Evolutionary conservation across 2,329 filamentous ascomycete species (phyloP), one percentile per base, ranked within the genome.

Genomic region (Colletotrichum australisinense): DNA sequence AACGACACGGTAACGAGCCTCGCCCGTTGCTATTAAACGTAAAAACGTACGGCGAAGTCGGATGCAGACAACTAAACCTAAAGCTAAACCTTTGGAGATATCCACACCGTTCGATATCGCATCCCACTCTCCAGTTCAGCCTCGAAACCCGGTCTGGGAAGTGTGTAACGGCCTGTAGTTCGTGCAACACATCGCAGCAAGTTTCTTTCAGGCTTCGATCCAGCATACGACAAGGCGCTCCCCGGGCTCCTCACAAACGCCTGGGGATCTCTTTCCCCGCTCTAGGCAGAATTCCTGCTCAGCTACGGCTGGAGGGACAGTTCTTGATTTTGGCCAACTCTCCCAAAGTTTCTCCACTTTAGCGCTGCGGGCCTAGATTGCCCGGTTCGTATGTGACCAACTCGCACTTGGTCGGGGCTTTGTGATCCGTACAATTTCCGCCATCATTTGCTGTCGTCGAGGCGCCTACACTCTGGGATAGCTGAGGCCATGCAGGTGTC

Each of bases 241-340:
- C 16, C 26, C 19, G 19, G 42, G 19, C 1, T 35, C 8, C 24
- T 42, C 12, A 42, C 12, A 19, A 22, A 11, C 42, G 6, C n/a
- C n/a, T 35, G 30, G 19, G 24, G 3, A 28, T 4, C 24, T 7
- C 14, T 68, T 24, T 49, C 24, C 28, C 58, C 32, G 9, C 28
- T 49, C 42, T 9, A 22, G 42, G 8, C 42, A 11, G 19, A n/a
- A 49, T 26, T 22, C 30, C 38, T 35, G 57, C 1, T 58, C 58
- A 53, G 69, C 58, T 72, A 63, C 58, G 24, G 65, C 64, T 63
- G 52, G 67, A 58, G 19, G 58, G n/a, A 28, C 30, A 14, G 9
- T 32, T 38, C 30, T 42, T 59, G n/a, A 64, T 69, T 46, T n/a
- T 57, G 19, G 19, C 55, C 35, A 46, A 38, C 19, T n/a, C n/a